A percentile compares a stretch with the other conserved stretches of the same genome.
Evolutionary conservation across 306 rosid species (phyloP).

Genomic region (Neltuma alba): DNA sequence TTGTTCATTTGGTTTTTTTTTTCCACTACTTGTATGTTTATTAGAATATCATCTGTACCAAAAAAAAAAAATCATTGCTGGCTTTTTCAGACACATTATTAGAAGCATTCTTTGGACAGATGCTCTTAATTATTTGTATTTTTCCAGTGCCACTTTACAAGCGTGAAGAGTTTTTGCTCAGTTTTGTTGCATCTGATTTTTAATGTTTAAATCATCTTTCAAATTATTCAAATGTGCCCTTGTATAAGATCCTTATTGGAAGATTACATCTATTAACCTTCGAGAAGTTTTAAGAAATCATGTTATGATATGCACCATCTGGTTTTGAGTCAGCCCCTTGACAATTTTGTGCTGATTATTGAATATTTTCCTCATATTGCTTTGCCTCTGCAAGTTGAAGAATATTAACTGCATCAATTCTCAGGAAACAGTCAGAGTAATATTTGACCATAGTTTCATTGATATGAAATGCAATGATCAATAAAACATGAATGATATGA

Average conservation of each 20-base stretch:
- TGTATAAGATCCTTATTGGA: not conserved
- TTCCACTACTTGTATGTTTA: not conserved
- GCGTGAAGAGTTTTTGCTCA: not conserved
- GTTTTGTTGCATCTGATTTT: not conserved
- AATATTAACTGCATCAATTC: not conserved
- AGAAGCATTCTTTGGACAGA: not conserved
- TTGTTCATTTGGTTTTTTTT: not conserved
- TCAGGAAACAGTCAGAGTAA: not conserved
- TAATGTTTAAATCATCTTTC: not conserved
- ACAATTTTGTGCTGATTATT: not conserved
- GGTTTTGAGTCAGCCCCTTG: too few species aligned
- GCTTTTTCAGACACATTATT: conserved; percentile 7
- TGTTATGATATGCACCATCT: not conserved
- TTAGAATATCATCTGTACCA: not conserved
- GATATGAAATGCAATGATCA: not conserved
- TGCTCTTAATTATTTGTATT: not conserved
- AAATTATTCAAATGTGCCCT: not conserved
- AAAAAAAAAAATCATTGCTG: too few species aligned
- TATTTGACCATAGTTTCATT: not conserved
- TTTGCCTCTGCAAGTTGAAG: not conserved
- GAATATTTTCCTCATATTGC: not conserved
- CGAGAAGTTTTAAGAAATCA: not conserved
- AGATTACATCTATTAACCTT: not conserved
- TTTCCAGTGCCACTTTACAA: not conserved
- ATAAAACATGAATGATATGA: not conserved